Conservation (phyloP, 306 rosid genomes). For the apple (Malus domestica) region DNA sequence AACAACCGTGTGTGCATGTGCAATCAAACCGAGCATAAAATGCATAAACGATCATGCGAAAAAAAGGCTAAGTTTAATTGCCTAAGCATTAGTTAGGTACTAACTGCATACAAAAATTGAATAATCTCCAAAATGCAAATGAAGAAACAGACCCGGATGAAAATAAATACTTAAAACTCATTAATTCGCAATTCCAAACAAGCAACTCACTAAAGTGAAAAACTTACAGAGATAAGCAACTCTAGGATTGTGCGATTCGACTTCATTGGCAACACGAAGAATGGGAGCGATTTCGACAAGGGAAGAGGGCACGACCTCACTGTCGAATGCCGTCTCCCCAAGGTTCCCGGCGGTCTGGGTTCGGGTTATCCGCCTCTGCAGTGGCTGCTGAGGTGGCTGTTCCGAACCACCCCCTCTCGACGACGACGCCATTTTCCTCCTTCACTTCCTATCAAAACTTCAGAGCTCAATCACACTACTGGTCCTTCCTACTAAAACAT, state of each 20-base stretch:
- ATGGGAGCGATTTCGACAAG: slow-evolving; percentile 87
- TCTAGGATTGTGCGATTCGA: slow-evolving; percentile 81
- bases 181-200: not conserved
- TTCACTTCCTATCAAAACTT: slow-evolving; percentile 15
- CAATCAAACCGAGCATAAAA: not conserved
- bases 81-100: not conserved
- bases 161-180: not conserved
- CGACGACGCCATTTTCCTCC: slow-evolving; percentile 43
- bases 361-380: slow-evolving; percentile 75
- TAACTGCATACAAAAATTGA: not conserved
- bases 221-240: slow-evolving; percentile 94
- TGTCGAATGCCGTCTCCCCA: slow-evolving; percentile 76
- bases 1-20: not conserved
- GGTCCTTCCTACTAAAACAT: not conserved
- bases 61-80: not conserved
- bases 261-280: slow-evolving; percentile 98
- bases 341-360: slow-evolving; percentile 91
- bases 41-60: not conserved
- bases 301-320: slow-evolving; percentile 95
- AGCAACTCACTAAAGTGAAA: not conserved
- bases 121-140: not conserved
- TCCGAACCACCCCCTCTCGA: slow-evolving; percentile 55
- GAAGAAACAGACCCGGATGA: not conserved
- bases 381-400: slow-evolving; percentile 31
- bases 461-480: slow-evolving; percentile 2